Percentiles rank a stretch among this genome's conserved stretches.
Conservation (phyloP, 228 moss, liverwort and hornwort genomes). For the Sphagnum magellanicum region DNA sequence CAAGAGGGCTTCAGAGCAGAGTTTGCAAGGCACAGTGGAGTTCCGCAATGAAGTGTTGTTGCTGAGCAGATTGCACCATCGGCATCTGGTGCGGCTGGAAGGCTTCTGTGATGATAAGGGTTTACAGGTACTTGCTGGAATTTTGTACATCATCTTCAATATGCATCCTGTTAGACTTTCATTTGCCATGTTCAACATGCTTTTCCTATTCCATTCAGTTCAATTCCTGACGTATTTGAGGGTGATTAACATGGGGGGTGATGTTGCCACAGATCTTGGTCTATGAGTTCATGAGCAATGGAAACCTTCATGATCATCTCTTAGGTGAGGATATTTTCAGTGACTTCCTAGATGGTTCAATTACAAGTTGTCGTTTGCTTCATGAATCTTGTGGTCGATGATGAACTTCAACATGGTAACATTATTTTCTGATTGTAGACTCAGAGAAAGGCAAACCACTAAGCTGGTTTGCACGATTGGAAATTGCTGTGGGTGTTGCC, state of each 20-base stretch:
- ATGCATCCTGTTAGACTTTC: no score
- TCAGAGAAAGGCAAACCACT: no score
- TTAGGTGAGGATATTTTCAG: background rate
- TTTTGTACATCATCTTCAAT: no score
- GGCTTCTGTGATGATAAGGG: constrained; percentile 16
- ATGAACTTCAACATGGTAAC: no score
- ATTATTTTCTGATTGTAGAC: no score
- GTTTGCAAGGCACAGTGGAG: constrained; percentile 37
- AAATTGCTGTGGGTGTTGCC: constrained; percentile 67
- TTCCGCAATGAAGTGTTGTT: constrained; percentile 50
- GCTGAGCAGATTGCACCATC: constrained; percentile 33
- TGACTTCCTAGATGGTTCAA: no score
- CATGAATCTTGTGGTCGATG: no score
- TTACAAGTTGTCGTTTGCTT: no score
- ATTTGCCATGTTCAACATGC: no score
- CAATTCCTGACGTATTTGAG: no score
- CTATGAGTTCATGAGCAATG: background rate
- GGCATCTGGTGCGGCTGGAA: constrained; percentile 14
- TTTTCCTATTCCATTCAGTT: no score
- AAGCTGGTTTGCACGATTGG: constrained; percentile 10
- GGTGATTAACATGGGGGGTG: background rate
- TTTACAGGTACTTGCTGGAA: constrained; percentile 1
- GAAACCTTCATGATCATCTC: no score
- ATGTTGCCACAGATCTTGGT: background rate
- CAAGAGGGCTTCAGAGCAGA: constrained; percentile 36